Evolutionary conservation across 805 yeast genomes (phyloP).

Genomic region (Schwanniomyces polymorphus): DNA sequence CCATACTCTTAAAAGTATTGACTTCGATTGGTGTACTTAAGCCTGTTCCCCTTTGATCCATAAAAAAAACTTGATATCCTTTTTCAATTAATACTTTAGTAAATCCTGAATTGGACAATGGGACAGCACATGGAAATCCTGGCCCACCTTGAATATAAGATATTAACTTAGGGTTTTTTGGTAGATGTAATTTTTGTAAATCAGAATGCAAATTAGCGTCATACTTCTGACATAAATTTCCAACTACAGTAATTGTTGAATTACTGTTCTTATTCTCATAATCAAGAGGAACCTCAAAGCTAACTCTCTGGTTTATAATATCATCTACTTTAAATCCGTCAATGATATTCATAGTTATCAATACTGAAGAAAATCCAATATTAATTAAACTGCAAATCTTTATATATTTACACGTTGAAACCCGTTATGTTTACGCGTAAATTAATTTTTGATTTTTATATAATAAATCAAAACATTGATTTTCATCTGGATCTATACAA

Average conservation of each 20-base stretch:
- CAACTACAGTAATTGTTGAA: constrained; percentile 21
- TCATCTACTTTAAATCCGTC: constrained; percentile 20
- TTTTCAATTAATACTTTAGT: constrained; percentile 38
- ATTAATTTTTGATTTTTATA: background rate
- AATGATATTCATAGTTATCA: constrained; percentile 10
- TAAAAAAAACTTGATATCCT: constrained; percentile 44
- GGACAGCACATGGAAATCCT: constrained; percentile 46
- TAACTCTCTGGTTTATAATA: constrained; percentile 19
- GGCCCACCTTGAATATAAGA: constrained; percentile 57
- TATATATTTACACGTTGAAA: background rate
- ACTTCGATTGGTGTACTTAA: constrained; percentile 47
- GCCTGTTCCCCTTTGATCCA: constrained; percentile 68
- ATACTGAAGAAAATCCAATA: background rate
- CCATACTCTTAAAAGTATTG: constrained; percentile 17
- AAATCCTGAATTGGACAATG: constrained; percentile 32
- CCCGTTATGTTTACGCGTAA: constrained; percentile 1
- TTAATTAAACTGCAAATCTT: background rate
- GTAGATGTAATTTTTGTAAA: constrained; percentile 15
- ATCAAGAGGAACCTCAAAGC: constrained; percentile 21
- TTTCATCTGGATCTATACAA: background rate
- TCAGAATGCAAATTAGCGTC: constrained; percentile 16
- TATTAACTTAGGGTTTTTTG: constrained; percentile 33
- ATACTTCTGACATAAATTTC: constrained; percentile 33
- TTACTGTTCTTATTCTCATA: constrained; percentile 7
- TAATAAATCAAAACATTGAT: background rate